Evolutionary conservation across 1,284 basidiomycete genomes (phyloP).

Genomic region (Ganoderma sinense): DNA sequence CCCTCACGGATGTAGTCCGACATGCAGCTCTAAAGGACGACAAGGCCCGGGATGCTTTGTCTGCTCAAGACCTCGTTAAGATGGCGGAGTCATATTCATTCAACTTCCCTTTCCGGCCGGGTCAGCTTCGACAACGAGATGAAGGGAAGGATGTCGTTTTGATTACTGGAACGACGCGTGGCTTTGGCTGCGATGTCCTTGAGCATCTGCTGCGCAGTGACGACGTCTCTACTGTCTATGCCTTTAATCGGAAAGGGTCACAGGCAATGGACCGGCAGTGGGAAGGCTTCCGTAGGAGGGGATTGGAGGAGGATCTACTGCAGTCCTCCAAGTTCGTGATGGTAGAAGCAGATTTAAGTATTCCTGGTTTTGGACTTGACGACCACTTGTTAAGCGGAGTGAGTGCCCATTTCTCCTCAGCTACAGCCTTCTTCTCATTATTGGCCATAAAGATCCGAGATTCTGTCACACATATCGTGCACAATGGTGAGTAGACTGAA

Average conservation of each 20-base stretch:
- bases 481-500: slow-evolving; percentile 37
- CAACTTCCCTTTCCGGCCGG: slow-evolving; percentile 8
- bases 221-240: slow-evolving; percentile 27
- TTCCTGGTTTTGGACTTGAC: neutral
- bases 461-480: slow-evolving; percentile 40
- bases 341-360: neutral
- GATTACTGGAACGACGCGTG: slow-evolving; percentile 36
- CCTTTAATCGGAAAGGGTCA: slow-evolving; percentile 24
- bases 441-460: slow-evolving; percentile 20
- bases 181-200: slow-evolving; percentile 31
- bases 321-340: slow-evolving; percentile 15
- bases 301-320: slow-evolving; percentile 37
- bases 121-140: neutral
- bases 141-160: slow-evolving; percentile 29
- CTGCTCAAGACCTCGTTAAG: slow-evolving; percentile 18
- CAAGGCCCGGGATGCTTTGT: slow-evolving; percentile 20
- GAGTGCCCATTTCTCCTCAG: neutral
- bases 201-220: slow-evolving; percentile 21
- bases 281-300: slow-evolving; percentile 37
- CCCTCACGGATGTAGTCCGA: slow-evolving; percentile 37
- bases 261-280: slow-evolving; percentile 35
- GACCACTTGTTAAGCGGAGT: neutral
- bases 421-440: neutral
- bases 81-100: slow-evolving; percentile 17
- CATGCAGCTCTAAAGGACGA: slow-evolving; percentile 22